Conservation (phyloP, 495 filamentous ascomycete genomes). For the Xylaria scruposa region DNA sequence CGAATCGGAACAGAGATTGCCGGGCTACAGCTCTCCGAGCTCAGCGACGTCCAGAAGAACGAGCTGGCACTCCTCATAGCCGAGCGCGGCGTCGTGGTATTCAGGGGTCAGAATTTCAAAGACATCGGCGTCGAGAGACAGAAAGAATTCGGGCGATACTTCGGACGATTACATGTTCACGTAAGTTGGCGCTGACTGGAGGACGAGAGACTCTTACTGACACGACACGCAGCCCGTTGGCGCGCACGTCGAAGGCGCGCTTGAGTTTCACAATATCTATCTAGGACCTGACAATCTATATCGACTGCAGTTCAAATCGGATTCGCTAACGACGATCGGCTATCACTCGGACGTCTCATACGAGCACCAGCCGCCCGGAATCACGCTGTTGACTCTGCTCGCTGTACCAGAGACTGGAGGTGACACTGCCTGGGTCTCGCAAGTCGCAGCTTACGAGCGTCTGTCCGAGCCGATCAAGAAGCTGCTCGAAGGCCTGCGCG, state of each 20-base stretch:
- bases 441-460: conserved; percentile 74
- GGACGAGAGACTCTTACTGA: background rate
- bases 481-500: conserved; percentile 72
- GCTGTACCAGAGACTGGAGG: conserved; percentile 76
- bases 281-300: conserved; percentile 56
- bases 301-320: conserved; percentile 51
- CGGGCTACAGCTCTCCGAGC: conserved; percentile 69
- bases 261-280: conserved; percentile 57
- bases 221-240: conserved; percentile 44
- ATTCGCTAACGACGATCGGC: conserved; percentile 53
- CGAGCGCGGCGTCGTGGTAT: conserved; percentile 75
- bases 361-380: conserved; percentile 79
- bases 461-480: conserved; percentile 73
- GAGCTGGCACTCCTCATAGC: conserved; percentile 77
- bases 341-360: conserved; percentile 65
- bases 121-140: conserved; percentile 67
- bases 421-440: conserved; percentile 77
- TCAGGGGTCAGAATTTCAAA: conserved; percentile 70
- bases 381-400: conserved; percentile 74
- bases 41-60: conserved; percentile 74
- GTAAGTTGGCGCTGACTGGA: conserved; percentile 32
- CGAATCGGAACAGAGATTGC: conserved; percentile 76
- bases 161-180: conserved; percentile 71
- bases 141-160: conserved; percentile 68
- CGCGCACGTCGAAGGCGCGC: conserved; percentile 50